Conservation (phyloP, 805 yeast species). For the Kazachstania viticola region DNA sequence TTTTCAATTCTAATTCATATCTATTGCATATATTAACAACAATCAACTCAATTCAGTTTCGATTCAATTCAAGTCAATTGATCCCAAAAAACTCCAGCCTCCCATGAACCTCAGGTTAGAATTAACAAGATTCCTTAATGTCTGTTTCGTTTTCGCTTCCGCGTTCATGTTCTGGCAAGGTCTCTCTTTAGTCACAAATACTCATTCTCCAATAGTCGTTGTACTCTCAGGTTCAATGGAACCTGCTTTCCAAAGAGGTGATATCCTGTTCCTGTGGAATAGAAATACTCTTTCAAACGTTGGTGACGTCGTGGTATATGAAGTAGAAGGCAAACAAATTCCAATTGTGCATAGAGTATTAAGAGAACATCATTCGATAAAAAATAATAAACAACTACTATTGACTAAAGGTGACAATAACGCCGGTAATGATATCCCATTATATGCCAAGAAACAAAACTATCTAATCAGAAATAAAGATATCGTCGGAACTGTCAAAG, state of each 20-base stretch:
- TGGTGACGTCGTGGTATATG: conserved; percentile 92
- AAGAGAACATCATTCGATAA: conserved; percentile 52
- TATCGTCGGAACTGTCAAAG: conserved; percentile 85
- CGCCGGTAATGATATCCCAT: conserved; percentile 77
- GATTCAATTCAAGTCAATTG: too few relatives aligned
- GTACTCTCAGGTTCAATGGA: conserved; percentile 98
- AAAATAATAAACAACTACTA: conserved; percentile 41
- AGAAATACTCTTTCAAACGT: conserved; percentile 54
- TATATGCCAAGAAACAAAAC: conserved; percentile 64
- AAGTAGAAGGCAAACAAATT: conserved; percentile 62
- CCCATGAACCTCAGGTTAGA: conserved; percentile 52
- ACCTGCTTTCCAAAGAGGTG: conserved; percentile 98
- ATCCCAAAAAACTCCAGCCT: too few relatives aligned
- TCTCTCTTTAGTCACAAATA: conserved; percentile 60
- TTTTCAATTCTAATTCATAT: too few relatives aligned
- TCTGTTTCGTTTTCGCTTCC: conserved; percentile 72
- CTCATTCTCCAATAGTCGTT: conserved; percentile 90
- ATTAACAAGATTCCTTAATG: conserved; percentile 51
- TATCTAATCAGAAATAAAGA: conserved; percentile 71
- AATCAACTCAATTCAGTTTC: too few relatives aligned
- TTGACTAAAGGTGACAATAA: conserved; percentile 96
- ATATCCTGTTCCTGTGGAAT: conserved; percentile 84
- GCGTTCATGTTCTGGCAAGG: conserved; percentile 91
- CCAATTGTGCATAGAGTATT: conserved; percentile 97
- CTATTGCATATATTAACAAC: too few relatives aligned